Evolutionary conservation across 2,329 filamentous ascomycete genomes (phyloP), one percentile per base, ranked within the genome.

Genomic region (Exophiala bonariae): DNA sequence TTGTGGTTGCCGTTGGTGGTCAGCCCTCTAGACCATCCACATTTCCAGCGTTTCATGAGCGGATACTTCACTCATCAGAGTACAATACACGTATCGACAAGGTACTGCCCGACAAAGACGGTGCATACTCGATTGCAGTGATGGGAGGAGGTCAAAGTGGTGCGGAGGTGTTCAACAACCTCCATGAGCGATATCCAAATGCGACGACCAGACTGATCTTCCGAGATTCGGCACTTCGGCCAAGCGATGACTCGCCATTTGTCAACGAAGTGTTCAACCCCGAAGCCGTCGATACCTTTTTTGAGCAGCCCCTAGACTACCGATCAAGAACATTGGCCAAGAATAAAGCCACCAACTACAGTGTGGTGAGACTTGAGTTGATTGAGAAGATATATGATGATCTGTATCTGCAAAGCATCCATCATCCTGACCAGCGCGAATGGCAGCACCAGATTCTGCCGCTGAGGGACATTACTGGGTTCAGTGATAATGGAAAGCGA

Each of bases 191-290:
- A 37, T 96, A 95, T 65, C 90, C 90, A 31, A 90, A 92, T 64
- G 83, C 87, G 20, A 78, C 81, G 59, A 91, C 90, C 0, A 80
- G 76, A 28, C 71, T 99, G 47, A 74, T 96, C 50, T 92, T 96
- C 76, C 84, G 89, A 58, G 85, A 85, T 33, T 82, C 89, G 54
- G 90, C 92, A 47, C 71, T 99, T 50, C 83, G 87, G 59, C 92
- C 92, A 1, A 95, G 89, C 63, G 92, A 99, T 64, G 93, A 97
- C 67, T 96, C 89, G 44, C 93, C 92, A 14, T 97, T 97, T 61
- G 90, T 97, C 60, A 97, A 97, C 68, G 90, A 93, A 62, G 88
- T 97, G 63, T 97, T 97, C 76, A 90, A 97, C 71, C 92, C 92
- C 1, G 83, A 86, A 26, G 86, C 85, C 50, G 83, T 95, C 22